Base-by-base conservation (phyloP, 768 basidiomycete genomes). In the Fistulinella prunicolor region DNA sequence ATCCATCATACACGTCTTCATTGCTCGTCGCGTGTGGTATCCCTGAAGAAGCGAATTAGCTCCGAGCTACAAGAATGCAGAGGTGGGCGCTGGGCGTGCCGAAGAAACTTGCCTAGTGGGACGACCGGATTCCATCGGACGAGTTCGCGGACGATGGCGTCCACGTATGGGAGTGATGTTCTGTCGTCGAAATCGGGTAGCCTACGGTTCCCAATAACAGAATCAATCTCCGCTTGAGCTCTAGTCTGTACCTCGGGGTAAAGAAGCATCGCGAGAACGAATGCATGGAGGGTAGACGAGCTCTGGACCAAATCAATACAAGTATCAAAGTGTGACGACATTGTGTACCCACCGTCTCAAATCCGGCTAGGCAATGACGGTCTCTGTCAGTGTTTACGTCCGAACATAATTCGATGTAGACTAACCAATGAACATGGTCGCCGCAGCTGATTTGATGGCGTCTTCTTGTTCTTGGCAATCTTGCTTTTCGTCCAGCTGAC, bases 91-190 rank as follows among this genome's bases (percentile, higher is more conserved):
- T n/a, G n/a, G n/a, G n/a, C n/a, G n/a, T n/a, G n/a, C n/a, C 16
- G 5, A 8, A 19, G 6, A 14, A 20, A 46, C 54, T 48, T 47
- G 37, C 64, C 60, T n/a, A 65, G 38, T 6, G 64, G 65, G 13
- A 54, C 20, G 0, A 60, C 55, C 2, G 65, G 63, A 30, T 47
- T 42, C 65, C 63, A 67, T 40, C 64, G 49, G 20, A 63, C 28
- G 16, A 60, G 40, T 46, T 77, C 76, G 39, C 62, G 70, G 6
- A 70, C 61, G 30, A 75, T 64, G 3, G 73, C 74, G n/a, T 61
- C 63, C 13, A 75, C 61, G 42, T 76, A 77, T 1, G 75, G 76
- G 10, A 76, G 57, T 4, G 52, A 46, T 1, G 46, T 38, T 36
- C 56, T 49, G 40, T 68, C 65, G 5, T 57, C 49, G 24, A 69